Conservation (phyloP, 805 yeast genomes). For the Saturnispora gosingensis region DNA sequence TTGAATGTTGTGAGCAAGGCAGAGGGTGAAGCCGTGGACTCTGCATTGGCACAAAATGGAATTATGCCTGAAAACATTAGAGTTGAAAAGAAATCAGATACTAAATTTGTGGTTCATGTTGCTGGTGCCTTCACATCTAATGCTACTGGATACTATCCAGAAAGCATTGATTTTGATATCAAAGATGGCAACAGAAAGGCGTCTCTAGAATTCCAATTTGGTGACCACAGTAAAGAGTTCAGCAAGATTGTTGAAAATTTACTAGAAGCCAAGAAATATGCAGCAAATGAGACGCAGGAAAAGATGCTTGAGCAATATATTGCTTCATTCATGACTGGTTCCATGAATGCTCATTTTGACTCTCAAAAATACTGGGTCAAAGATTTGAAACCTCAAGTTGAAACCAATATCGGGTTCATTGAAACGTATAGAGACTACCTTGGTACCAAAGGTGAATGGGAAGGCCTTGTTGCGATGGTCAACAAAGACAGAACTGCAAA, state of each 20-base stretch:
- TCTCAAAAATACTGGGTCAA: slow-evolving; percentile 85
- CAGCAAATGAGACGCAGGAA: slow-evolving; percentile 64
- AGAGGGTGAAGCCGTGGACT: slow-evolving; percentile 60
- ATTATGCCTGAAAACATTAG: slow-evolving; percentile 77
- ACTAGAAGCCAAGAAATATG: slow-evolving; percentile 46
- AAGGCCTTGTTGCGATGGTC: slow-evolving; percentile 83
- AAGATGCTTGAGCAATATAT: slow-evolving; percentile 60
- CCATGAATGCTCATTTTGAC: slow-evolving; percentile 75
- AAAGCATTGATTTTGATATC: slow-evolving; percentile 29
- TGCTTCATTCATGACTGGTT: slow-evolving; percentile 68
- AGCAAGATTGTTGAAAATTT: slow-evolving; percentile 46
- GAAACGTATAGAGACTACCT: slow-evolving; percentile 91
- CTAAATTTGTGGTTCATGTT: slow-evolving; percentile 49
- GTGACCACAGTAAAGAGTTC: slow-evolving; percentile 70
- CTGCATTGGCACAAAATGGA: slow-evolving; percentile 51
- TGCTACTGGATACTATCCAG: slow-evolving; percentile 50
- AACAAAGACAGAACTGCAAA: slow-evolving; percentile 80
- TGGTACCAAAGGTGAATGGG: slow-evolving; percentile 92
- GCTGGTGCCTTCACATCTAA: slow-evolving; percentile 54
- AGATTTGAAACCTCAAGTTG: slow-evolving; percentile 70
- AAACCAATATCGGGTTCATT: slow-evolving; percentile 81
- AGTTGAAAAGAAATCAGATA: slow-evolving; percentile 44
- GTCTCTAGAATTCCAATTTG: slow-evolving; percentile 50
- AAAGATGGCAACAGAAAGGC: slow-evolving; percentile 30
- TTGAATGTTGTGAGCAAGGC: slow-evolving; percentile 42